Evolutionary conservation across 2,329 filamentous ascomycete species (phyloP), one percentile per base, ranked within the genome.

Genomic region (Metarhizium anisopliae): DNA sequence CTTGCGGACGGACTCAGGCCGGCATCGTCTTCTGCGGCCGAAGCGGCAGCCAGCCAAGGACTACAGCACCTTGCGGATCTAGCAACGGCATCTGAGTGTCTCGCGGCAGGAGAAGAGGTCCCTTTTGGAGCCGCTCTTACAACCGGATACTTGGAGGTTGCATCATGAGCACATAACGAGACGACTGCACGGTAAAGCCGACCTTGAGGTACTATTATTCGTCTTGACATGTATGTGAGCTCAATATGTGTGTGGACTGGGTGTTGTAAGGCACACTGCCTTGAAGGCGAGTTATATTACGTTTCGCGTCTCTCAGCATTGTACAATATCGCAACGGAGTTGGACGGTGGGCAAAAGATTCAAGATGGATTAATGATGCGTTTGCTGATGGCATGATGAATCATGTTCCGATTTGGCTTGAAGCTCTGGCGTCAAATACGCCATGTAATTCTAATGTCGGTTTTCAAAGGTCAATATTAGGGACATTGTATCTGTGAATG

Each of bases 11-110:
- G 65, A 32, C 59, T 67, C 50, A 72, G 59, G 60, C 72, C 64
- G 62, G 68, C 64, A 57, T 72, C 67, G 20, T 70, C 68, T 6
- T 54, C 52, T 16, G 54, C 35, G 16, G 69, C 68, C 20, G 72
- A 72, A 59, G 68, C 68, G 25, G 70, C 73, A 51, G 76, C 71
- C 54, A 83, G 74, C 64, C 78, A 75, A 58, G 77, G 79, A 38
- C 70, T 87, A 52, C 82, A 86, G 66, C 82, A 80, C 58, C 71
- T 86, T 8, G 84, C 82, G 7, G 81, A 86, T 60, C 62, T 80
- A 51, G 78, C 78, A 6, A 78, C 77, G 5, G 75, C 75, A 6
- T 72, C 71, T 32, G 69, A 72, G 56, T 67, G 66, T 20, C 64
- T 67, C 29, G 62, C 60, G 6, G 68, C 61, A 42, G 61, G 59